Evolutionary conservation across 495 filamentous ascomycete genomes (phyloP), one percentile per base, ranked within the genome.

Genomic region (Aspergillus affinis): DNA sequence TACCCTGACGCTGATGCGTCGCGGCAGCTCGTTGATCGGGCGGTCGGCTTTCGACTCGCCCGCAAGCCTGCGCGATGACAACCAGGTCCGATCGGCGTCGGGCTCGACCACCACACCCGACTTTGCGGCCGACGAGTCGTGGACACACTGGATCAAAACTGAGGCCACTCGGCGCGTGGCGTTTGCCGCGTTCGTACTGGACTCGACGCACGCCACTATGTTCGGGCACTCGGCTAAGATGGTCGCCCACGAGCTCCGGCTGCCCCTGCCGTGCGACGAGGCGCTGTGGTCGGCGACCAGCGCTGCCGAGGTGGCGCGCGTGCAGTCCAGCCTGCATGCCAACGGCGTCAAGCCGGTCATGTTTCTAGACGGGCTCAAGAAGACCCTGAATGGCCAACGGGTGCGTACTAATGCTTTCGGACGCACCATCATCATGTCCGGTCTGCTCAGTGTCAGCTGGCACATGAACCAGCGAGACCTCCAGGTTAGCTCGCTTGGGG

Each of bases 391-490:
- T 61, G 87, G 86, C 18, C 88, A 97, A 57, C 84, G 84, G 48
- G 94, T 98, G 21, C 85, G 89, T 59, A 98, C 94, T 4, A 97
- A 97, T 69, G 86, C 91, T 6, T 98, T 98, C 71, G 94, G 94
- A 5, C 85, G 94, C n/a, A 94, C 88, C 4, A 93, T 97, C 54
- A 81, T 98, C 54, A 97, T 98, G 92, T 90, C 93, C 17, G 94
- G 94, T 1, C 72, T 98, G 55, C 79, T 98, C 23, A 96, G 90
- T 65, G 91, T 98, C 41, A 92, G 88, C 74, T 98, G 92, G 91
- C 94, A 98, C 73, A 91, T 98, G 86, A 96, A 97, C 72, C 93
- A 98, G 73, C 84, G 93, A 59, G 94, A 98, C 72, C 83, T 98
- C 5, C 94, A 98, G 75, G 88, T 97, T 51, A 94, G 88, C 70